phyloP scores from a whole-genome alignment of 2,329 filamentous ascomycete species.

The Torrubiella hemipterigena region DNA sequence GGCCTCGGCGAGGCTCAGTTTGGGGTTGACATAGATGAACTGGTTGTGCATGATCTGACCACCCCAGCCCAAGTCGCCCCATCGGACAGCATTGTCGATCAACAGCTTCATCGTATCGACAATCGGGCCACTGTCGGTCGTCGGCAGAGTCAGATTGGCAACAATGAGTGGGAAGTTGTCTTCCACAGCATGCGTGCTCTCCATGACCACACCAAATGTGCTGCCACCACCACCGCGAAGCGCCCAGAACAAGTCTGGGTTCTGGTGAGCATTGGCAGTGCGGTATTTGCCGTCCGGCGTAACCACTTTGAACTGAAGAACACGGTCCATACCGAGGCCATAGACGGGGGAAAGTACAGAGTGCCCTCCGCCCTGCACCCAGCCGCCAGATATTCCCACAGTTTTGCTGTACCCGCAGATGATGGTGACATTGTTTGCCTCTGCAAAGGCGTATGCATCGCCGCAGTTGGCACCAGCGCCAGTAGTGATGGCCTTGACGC shows the following conservation, averaged over 20 bases:
- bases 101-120: constrained; percentile 5
- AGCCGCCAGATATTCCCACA: constrained; percentile 5
- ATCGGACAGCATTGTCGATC: constrained; percentile 7
- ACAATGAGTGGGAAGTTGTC: neutral
- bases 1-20: constrained; percentile 1
- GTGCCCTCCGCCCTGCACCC: constrained; percentile 24
- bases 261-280: constrained; percentile 25
- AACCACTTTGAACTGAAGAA: constrained; percentile 29
- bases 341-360: constrained; percentile 24
- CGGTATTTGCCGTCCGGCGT: constrained; percentile 27
- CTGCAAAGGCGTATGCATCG: constrained; percentile 6
- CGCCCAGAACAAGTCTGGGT: constrained; percentile 42
- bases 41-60: constrained; percentile 9
- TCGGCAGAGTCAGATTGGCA: constrained; percentile 6
- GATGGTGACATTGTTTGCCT: constrained; percentile 3
- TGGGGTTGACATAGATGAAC: constrained; percentile 7
- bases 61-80: constrained; percentile 9
- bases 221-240: constrained; percentile 35
- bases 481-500: constrained; percentile 9
- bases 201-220: constrained; percentile 34
- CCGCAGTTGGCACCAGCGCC: constrained; percentile 5
- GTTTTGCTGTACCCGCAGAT: constrained; percentile 5
- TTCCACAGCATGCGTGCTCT: neutral
- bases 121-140: constrained; percentile 17
- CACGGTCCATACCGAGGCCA: constrained; percentile 36